These are phyloP conservation scores for Lentinula raphanica DNA, from an alignment of 768 basidiomycete species.

Conservation along the genomic window DNA sequence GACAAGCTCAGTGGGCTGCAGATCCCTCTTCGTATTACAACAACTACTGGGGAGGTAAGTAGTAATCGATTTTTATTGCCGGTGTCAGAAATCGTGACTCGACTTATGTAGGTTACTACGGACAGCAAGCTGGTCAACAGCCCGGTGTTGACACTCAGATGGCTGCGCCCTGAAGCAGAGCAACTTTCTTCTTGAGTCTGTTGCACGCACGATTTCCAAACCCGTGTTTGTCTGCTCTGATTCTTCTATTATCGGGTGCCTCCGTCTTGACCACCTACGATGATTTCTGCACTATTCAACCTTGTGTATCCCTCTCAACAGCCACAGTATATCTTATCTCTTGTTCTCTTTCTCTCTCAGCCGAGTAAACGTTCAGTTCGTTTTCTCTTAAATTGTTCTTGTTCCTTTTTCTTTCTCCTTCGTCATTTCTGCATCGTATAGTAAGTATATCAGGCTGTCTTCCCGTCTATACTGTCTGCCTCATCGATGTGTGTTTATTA, in stretches of 20 bases:
- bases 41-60: conserved; percentile 81
- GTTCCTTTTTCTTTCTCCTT: not conserved
- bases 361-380: not conserved
- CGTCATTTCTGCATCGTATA: not conserved
- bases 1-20: conserved; percentile 73
- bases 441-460: conserved; percentile 2
- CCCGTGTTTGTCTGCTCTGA: conserved; percentile 1
- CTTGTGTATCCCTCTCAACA: not conserved
- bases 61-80: not conserved
- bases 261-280: not conserved
- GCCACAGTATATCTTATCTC: not conserved
- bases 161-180: conserved; percentile 36
- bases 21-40: conserved; percentile 75
- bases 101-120: conserved; percentile 63
- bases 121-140: conserved; percentile 65
- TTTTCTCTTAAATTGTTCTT: not conserved
- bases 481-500: conserved; percentile 15
- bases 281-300: not conserved
- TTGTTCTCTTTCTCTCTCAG: not conserved
- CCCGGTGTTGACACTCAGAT: conserved; percentile 51
- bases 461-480: not conserved
- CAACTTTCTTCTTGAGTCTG: conserved; percentile 16
- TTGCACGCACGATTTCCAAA: conserved; percentile 14
- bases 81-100: not conserved
- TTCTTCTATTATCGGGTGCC: conserved; percentile 10